Base-by-base conservation (phyloP, 2,329 filamentous ascomycete genomes). In the Cyanodermella asteris region DNA sequence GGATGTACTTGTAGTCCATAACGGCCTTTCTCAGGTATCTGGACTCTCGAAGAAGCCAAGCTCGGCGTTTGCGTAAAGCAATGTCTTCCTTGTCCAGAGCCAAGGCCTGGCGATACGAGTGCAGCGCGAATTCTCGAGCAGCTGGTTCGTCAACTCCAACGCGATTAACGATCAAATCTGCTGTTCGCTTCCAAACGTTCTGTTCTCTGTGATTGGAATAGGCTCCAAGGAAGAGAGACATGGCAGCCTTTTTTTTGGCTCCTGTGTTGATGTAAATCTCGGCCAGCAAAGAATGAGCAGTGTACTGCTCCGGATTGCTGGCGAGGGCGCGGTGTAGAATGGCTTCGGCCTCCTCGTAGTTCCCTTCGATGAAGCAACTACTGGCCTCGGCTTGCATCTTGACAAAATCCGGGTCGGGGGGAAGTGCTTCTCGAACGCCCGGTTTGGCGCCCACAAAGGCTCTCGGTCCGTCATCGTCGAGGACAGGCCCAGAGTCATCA, bases 241-340 rank as follows among this genome's bases (percentile, higher is more conserved):
- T 51, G 18, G 69, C 42, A 2, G 64, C 58, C 32, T 64, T 63
- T 26, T 61, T 53, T 18, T 59, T 52, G 22, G 64, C 53, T n/a
- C 61, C 63, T 39, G 58, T 54, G 8, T 54, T 53, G 7, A 59
- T 42, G 25, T 65, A 57, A 25, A 68, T 61, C 31, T 71, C 61
- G 0, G 64, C 65, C 6, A 70, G 47, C 12, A 71, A 46, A 26
- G 56, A 61, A 45, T 72, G 63, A 9, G 65, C 62, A 15, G 56
- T 53, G 39, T 64, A 70, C 34, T 71, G 61, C 39, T 71, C 65
- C 0, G 66, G 65, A 35, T 72, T 71, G 16, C 53, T 45, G 20
- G 55, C 47, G 16, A 67, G 55, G 6, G 62, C 61, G 31, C 53
- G 44, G 28, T 51, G 49, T 19, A 55, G 47, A 7, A 51, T 35